Base-by-base conservation (phyloP, 2,329 filamentous ascomycete species). In the Colletotrichum nymphaeae region DNA sequence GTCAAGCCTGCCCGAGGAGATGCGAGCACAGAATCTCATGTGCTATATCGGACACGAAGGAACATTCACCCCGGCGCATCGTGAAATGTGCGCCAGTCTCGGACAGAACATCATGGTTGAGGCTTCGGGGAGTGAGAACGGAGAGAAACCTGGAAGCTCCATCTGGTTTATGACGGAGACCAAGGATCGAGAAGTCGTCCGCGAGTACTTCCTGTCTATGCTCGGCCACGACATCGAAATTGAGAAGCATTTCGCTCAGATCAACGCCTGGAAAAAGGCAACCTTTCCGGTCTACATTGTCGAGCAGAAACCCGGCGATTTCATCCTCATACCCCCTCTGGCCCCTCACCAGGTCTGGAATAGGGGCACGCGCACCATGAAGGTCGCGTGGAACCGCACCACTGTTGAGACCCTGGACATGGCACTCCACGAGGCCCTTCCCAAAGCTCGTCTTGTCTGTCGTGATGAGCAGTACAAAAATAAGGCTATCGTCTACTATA, bases 81-180 rank as follows among this genome's bases (percentile, higher is more conserved):
- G 95, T 76, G 97, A 99, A 82, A 99, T 99, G 97, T 99, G 97
- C 82, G 97, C 95, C 14, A 97, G 94, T 46, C 85, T 98, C 14
- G 96, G 97, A 0, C 97, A 99, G 77, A 99, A 99, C 79, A 96
- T 99, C 77, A 98, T 99, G 97, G 95, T 99, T 2, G 95, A 98
- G 76, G 92, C 95, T 2, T 98, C 96, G 1, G 86, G 90, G 3
- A 86, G 89, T 22, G 90, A 92, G 67, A 87, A 93, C 63, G 94
- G 93, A 5, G 94, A 97, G 79, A 94, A 92, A 75, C 90, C 93
- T 1, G 97, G 97, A 1, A 97, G 94, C 67, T 98, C 97, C 0
- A 90, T 99, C 49, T 99, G 97, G 97, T 98, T 98, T 80, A 98
- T 99, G 97, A 98, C 97, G 0, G 95, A 98, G 81, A 95, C 92